Conservation (phyloP, 1,139 yeast genomes). For the Yamadazyma pseudoaaseri region DNA sequence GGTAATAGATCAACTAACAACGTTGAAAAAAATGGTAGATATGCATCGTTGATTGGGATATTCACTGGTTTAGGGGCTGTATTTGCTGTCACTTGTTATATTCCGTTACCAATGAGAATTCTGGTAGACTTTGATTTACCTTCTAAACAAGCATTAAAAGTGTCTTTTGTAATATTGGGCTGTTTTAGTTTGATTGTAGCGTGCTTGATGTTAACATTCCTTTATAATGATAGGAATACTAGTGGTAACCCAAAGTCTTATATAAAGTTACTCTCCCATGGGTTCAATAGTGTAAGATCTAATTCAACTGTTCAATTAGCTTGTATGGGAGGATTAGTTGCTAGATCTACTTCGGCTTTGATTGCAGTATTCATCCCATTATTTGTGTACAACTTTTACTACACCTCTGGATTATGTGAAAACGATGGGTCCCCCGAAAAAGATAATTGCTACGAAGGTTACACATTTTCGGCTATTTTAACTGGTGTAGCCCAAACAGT, state of each 20-base stretch:
- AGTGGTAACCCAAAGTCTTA: slow-evolving; percentile 13
- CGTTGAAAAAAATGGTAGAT: slow-evolving; percentile 45
- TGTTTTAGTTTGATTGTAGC: slow-evolving; percentile 38
- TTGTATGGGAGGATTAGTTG: slow-evolving; percentile 60
- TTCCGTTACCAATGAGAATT: slow-evolving; percentile 48
- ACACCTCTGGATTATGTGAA: slow-evolving; percentile 48
- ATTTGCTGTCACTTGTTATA: slow-evolving; percentile 48
- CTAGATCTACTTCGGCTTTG: slow-evolving; percentile 63
- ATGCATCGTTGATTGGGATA: slow-evolving; percentile 61
- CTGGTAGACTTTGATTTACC: slow-evolving; percentile 24
- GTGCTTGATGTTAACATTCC: slow-evolving; percentile 35
- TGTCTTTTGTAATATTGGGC: slow-evolving; percentile 52
- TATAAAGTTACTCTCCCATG: slow-evolving; percentile 40
- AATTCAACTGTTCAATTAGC: slow-evolving; percentile 46
- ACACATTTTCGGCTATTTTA: slow-evolving; percentile 62
- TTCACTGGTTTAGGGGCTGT: slow-evolving; percentile 70
- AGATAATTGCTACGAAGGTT: slow-evolving; percentile 59
- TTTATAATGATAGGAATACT: slow-evolving; percentile 33
- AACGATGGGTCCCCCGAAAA: slow-evolving; percentile 28
- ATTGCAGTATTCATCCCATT: slow-evolving; percentile 65
- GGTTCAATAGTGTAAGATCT: slow-evolving; percentile 34
- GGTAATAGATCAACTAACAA: slow-evolving; percentile 6
- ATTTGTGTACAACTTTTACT: slow-evolving; percentile 57
- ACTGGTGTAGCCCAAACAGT: slow-evolving; percentile 65
- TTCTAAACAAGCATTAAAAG: slow-evolving; percentile 41